Conservation (phyloP, 371 early-diverging fungal genomes). For the Mucor mucedo region DNA sequence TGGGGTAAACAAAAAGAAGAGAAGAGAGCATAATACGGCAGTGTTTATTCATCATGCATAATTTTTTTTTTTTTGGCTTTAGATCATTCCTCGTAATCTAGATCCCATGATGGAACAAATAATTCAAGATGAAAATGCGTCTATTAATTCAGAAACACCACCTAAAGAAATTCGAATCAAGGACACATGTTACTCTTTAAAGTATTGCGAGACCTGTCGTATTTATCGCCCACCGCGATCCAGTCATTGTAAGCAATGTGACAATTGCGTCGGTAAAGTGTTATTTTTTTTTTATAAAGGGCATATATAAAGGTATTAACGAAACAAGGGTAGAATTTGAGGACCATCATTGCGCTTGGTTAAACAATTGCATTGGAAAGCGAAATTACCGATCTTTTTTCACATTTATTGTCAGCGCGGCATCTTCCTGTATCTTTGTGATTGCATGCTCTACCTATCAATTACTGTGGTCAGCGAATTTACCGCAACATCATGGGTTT, state of each 20-base stretch:
- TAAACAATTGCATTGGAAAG: conserved; percentile 91
- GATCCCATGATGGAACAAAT: conserved; percentile 50
- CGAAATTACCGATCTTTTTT: conserved; percentile 90
- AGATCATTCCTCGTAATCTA: conserved; percentile 78
- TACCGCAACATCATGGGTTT: conserved; percentile 14
- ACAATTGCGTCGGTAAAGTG: conserved; percentile 84
- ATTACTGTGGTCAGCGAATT: conserved; percentile 54
- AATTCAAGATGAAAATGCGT: conserved; percentile 28
- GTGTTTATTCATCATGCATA: neutral
- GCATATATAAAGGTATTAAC: too few species aligned
- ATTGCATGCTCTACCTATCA: conserved; percentile 60
- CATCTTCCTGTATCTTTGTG: conserved; percentile 63
- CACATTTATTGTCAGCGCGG: conserved; percentile 66
- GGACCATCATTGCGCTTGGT: conserved; percentile 96
- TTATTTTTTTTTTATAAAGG: neutral
- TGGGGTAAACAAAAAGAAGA: conserved; percentile 52
- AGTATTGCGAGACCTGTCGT: conserved; percentile 88
- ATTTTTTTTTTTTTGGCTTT: neutral
- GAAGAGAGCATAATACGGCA: too few species aligned
- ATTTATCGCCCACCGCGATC: conserved; percentile 90
- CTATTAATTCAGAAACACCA: conserved; percentile 46
- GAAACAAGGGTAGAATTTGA: conserved; percentile 56
- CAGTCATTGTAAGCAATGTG: conserved; percentile 88
- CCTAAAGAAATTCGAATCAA: conserved; percentile 71
- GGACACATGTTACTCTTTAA: conserved; percentile 66